Evolutionary conservation across 2,329 filamentous ascomycete genomes (phyloP).

Genomic region (Corynespora cassiicola): DNA sequence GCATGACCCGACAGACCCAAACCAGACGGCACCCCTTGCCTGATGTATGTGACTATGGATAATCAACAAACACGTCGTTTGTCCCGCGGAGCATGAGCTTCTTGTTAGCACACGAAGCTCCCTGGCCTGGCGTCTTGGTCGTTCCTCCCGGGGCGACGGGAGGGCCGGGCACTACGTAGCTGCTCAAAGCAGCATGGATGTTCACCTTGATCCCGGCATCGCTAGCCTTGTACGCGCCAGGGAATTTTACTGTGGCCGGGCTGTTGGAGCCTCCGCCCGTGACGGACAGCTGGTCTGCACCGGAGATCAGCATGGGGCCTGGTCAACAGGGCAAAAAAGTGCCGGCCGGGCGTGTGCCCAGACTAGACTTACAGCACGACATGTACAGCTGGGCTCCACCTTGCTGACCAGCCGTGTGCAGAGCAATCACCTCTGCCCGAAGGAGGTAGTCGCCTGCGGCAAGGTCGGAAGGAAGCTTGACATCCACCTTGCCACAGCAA

Average conservation of each 20-base stretch:
- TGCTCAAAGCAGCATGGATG: slow-evolving; percentile 26
- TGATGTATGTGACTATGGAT: too few species aligned
- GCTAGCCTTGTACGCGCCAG: slow-evolving; percentile 27
- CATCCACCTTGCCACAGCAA: slow-evolving; percentile 55
- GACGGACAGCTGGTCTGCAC: slow-evolving; percentile 34
- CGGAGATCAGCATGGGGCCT: neutral
- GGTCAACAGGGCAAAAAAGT: neutral
- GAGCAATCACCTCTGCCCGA: slow-evolving; percentile 52
- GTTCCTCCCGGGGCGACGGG: slow-evolving; percentile 24
- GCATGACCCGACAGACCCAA: too few species aligned
- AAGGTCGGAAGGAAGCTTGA: slow-evolving; percentile 61
- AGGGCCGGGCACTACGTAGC: slow-evolving; percentile 57
- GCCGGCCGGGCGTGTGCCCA: neutral
- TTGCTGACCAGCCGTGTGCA: slow-evolving; percentile 44
- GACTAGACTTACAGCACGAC: slow-evolving; percentile 26
- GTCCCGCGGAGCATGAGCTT: slow-evolving; percentile 16
- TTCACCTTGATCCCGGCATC: slow-evolving; percentile 36
- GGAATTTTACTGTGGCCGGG: slow-evolving; percentile 30
- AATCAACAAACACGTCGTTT: slow-evolving; percentile 18
- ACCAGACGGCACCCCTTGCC: too few species aligned
- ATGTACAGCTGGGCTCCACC: slow-evolving; percentile 57
- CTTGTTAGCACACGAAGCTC: slow-evolving; percentile 20
- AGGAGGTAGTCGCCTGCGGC: slow-evolving; percentile 65
- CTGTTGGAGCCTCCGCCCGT: slow-evolving; percentile 20
- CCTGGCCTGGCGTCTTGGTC: slow-evolving; percentile 14